Conservation (phyloP, 1,284 basidiomycete species). For the Trichosporon sp. region DNA sequence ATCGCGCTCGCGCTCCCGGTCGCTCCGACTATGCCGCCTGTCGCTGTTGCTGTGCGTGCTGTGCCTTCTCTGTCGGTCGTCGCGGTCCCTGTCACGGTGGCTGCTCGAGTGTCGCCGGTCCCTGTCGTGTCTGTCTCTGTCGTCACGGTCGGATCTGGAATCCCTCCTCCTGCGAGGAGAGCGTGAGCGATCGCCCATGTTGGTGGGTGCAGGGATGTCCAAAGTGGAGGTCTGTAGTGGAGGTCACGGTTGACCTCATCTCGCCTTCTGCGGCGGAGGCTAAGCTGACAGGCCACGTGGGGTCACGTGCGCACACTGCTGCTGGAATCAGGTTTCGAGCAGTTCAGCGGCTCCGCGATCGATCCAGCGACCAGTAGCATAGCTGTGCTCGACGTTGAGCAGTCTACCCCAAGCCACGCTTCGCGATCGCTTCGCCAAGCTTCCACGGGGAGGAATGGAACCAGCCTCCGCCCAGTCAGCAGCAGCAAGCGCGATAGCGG, state of each 20-base stretch:
- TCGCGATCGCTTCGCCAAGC: too few relatives aligned
- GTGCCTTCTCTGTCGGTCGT: neutral
- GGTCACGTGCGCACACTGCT: neutral
- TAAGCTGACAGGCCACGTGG: neutral
- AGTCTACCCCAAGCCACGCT: too few relatives aligned
- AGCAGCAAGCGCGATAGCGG: neutral
- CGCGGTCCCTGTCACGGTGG: conserved; percentile 7
- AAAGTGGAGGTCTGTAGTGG: neutral
- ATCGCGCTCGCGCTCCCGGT: neutral
- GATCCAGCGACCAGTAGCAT: too few relatives aligned
- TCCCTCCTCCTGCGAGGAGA: neutral
- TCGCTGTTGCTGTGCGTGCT: neutral
- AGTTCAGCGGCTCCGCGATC: too few relatives aligned
- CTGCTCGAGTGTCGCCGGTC: neutral
- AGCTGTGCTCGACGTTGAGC: too few relatives aligned
- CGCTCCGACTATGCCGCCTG: neutral
- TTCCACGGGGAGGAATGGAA: too few relatives aligned
- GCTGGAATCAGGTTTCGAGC: too few relatives aligned
- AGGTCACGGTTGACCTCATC: neutral
- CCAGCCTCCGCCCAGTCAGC: too few relatives aligned
- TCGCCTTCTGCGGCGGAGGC: neutral
- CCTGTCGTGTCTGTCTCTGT: neutral
- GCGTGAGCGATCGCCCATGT: neutral
- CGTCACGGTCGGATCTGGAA: neutral
- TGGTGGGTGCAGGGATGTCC: neutral